These are phyloP conservation scores for Chalciporus chontae DNA, from an alignment of 768 basidiomycete genomes.

Conservation along the genomic window DNA sequence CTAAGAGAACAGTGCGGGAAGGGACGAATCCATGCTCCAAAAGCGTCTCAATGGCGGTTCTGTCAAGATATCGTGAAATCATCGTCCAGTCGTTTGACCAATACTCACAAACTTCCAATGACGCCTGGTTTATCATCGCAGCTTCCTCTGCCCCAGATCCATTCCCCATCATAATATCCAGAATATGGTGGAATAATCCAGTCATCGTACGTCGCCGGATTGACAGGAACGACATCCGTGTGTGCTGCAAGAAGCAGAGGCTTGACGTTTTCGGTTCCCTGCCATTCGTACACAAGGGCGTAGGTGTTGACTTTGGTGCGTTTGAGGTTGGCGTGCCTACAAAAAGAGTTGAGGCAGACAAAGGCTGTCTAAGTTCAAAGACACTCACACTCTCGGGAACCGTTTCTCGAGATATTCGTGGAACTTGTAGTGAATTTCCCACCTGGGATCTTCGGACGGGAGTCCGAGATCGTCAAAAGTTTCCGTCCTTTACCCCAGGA, in stretches of 20 bases:
- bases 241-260: slow-evolving; percentile 54
- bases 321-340: slow-evolving; percentile 44
- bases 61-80: slow-evolving; percentile 2
- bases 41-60: slow-evolving; percentile 26
- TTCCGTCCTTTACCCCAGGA: slow-evolving; percentile 41
- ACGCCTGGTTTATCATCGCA: slow-evolving; percentile 42
- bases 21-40: slow-evolving; percentile 29
- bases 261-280: slow-evolving; percentile 50
- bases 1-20: slow-evolving; percentile 30
- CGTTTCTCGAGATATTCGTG: slow-evolving; percentile 34
- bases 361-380: background rate
- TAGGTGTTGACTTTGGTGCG: slow-evolving; percentile 59
- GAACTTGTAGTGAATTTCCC: slow-evolving; percentile 28
- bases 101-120: slow-evolving; percentile 33
- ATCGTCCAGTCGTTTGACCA: background rate
- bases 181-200: slow-evolving; percentile 52
- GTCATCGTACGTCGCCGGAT: slow-evolving; percentile 39
- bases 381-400: slow-evolving; percentile 57
- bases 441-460: slow-evolving; percentile 45
- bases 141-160: slow-evolving; percentile 47
- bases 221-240: slow-evolving; percentile 50
- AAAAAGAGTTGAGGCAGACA: background rate
- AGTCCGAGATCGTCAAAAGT: slow-evolving; percentile 48
- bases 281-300: slow-evolving; percentile 60
- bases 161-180: slow-evolving; percentile 42